Base-by-base conservation (phyloP, 768 basidiomycete genomes). In the Mycena metata region DNA sequence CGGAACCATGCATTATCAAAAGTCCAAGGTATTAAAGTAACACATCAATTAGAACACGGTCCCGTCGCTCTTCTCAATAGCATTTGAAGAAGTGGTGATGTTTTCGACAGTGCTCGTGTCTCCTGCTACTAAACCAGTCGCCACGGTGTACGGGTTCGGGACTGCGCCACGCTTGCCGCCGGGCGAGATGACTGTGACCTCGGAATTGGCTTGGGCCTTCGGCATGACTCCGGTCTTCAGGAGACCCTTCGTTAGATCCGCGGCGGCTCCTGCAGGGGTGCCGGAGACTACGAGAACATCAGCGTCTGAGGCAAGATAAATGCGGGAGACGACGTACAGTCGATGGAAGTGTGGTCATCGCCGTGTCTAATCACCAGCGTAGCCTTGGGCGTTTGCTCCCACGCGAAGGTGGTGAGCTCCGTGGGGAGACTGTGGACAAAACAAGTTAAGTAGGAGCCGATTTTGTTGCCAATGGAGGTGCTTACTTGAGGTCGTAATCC, bases 291-390 rank as follows among this genome's bases (percentile, higher is more conserved):
- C 39, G 39, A 39, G 30, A 30, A 30, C 3, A 30, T 30, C 6
- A 30, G 30, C 30, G 30, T 30, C 30, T 30, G 30, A 30, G 3
- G 30, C 30, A 6, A 30, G 30, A 30, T 30, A 6, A 30, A 30
- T 30, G 46, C 33, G 33, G 51, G 45, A 41, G 39, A 69, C 62
- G 39, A 69, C 62, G 35, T 10, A 64, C 61, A 15, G 16, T 41
- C 15, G 42, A 64, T 11, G 68, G 73, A 26, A 68, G 73, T 45
- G 70, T 78, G 60, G 66, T 67, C 60, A 30, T 70, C 69, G n/a
- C 69, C 69, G 51, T 67, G 66, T 5, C 69, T 42, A 26, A 70
- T 54, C 5, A 70, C 46, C 15, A 70, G 60, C 4, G 62, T 50
- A 9, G 66, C 42, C 4, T 67, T 61, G 19, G 69, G 69, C 17